Evolutionary conservation across 75 land plant genomes (phyloP), one percentile per base, ranked within the genome.

Genomic region (Picea sitchensis): DNA sequence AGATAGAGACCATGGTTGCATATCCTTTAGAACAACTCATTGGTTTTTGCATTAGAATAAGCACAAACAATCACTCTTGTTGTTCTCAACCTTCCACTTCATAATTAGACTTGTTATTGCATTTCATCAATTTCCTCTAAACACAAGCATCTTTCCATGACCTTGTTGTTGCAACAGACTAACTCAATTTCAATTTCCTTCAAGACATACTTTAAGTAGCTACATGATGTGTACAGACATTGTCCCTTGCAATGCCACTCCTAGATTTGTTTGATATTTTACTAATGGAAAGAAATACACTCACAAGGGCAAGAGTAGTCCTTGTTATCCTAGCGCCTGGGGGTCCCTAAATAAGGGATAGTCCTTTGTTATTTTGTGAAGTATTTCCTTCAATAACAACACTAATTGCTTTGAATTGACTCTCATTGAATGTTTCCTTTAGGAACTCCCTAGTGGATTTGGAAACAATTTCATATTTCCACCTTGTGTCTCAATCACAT

Each of bases 261-360:
- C 38, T 36, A 36, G 38, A 36, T 36, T 67, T 58, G 51, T 69
- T 61, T 63, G 67, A 58, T 15, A 31, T 65, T 64, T 34, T 77
- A 71, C 32, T 61, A 11, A 65, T 65, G 59, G 93, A 88, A 81
- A 96, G 86, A 74, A 92, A 79, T 14, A 81, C 88, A 77, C 99
- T 94, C 9, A 92, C 88, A 80, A 96, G 92, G n/a, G 93, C 97
- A 36, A 96, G 86, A 75, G 94, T 92, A 38, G 99, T 94, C 62
- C 92, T 80, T 15, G 99, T 94, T 80, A 94, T 96, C 11, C 99
- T 97, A 76, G 97, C 94, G 21, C 99, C 99, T 88, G 98, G 98
- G 65, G 99, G 99, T 41, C 98, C 99, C 85, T 96, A 98, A 41
- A 96, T 88, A 60, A 96, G 90, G 15, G 98, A 90, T 44, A 94